Evolutionary conservation across 2,329 filamentous ascomycete species (phyloP).

Genomic region (Epicoccum sorghinum): DNA sequence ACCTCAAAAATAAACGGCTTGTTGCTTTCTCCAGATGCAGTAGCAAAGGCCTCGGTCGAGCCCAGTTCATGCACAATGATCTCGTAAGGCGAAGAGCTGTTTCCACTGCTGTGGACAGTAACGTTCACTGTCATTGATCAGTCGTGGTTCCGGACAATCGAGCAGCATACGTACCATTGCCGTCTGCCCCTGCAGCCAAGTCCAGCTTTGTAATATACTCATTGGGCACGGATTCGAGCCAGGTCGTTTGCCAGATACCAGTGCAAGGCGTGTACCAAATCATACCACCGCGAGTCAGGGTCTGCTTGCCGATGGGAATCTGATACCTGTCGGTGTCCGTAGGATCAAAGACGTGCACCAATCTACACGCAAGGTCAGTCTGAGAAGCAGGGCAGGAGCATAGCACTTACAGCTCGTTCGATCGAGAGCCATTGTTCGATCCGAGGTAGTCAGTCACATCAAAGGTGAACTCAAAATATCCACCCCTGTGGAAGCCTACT

Average conservation of each 20-base stretch:
- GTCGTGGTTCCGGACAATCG: neutral
- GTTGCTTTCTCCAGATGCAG: constrained; percentile 55
- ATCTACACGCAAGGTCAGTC: constrained; percentile 43
- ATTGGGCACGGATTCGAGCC: constrained; percentile 68
- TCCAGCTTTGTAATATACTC: constrained; percentile 66
- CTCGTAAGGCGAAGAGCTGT: constrained; percentile 44
- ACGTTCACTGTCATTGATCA: constrained; percentile 56
- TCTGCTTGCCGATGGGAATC: constrained; percentile 72
- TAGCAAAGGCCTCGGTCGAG: constrained; percentile 51
- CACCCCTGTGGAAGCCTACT: constrained; percentile 62
- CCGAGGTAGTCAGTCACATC: constrained; percentile 60
- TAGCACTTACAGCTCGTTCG: constrained; percentile 60
- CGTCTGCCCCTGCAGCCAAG: constrained; percentile 56
- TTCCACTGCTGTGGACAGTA: constrained; percentile 58
- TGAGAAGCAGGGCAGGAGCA: accelerated
- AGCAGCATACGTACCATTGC: constrained; percentile 28
- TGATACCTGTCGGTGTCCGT: constrained; percentile 63
- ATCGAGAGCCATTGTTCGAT: constrained; percentile 43
- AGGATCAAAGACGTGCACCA: constrained; percentile 71
- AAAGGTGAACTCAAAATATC: constrained; percentile 66
- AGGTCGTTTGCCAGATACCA: constrained; percentile 77
- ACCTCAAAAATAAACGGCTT: constrained; percentile 62
- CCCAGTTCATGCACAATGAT: constrained; percentile 47
- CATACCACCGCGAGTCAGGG: constrained; percentile 57
- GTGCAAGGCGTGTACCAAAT: constrained; percentile 77